Percentiles rank a stretch among this genome's conserved stretches.
Conservation (phyloP, 1,284 basidiomycete species). For the Dichomitus squalens region DNA sequence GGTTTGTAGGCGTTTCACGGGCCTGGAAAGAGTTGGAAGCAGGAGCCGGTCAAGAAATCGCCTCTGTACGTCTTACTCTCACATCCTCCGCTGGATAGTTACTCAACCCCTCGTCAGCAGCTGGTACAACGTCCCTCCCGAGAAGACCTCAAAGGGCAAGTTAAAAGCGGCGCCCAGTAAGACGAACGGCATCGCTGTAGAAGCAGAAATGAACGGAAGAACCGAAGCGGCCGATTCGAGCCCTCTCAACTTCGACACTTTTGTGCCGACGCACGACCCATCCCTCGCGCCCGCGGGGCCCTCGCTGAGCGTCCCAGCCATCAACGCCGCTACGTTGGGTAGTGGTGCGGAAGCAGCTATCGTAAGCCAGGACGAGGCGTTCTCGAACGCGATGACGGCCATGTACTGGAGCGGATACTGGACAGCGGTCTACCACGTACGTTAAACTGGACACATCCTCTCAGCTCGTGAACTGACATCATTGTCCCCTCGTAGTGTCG, state of each 20-base stretch:
- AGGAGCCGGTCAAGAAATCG: conserved; percentile 65
- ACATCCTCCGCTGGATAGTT: neutral
- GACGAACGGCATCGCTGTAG: conserved; percentile 14
- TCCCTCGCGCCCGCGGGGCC: conserved; percentile 37
- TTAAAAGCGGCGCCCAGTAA: conserved; percentile 13
- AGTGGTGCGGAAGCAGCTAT: conserved; percentile 37
- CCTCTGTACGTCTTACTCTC: conserved; percentile 54
- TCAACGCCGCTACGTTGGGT: conserved; percentile 28
- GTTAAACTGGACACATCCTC: conserved; percentile 16
- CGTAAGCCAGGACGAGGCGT: conserved; percentile 71
- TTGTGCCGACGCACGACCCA: conserved; percentile 68
- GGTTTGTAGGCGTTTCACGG: conserved; percentile 63
- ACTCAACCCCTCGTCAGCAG: conserved; percentile 37
- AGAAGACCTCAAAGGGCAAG: conserved; percentile 28
- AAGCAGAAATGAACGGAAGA: conserved; percentile 24
- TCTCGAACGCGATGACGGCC: conserved; percentile 67
- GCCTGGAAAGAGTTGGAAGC: conserved; percentile 69
- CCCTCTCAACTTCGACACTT: conserved; percentile 70
- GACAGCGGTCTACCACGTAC: conserved; percentile 79
- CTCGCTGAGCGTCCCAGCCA: conserved; percentile 22
- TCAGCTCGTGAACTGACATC: neutral
- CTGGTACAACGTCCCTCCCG: conserved; percentile 76
- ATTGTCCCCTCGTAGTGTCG: conserved; percentile 12
- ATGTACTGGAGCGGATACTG: conserved; percentile 87
- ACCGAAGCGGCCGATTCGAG: conserved; percentile 45